Base-by-base conservation (phyloP, 1,284 basidiomycete genomes). In the Ceratobasidium sp. region DNA sequence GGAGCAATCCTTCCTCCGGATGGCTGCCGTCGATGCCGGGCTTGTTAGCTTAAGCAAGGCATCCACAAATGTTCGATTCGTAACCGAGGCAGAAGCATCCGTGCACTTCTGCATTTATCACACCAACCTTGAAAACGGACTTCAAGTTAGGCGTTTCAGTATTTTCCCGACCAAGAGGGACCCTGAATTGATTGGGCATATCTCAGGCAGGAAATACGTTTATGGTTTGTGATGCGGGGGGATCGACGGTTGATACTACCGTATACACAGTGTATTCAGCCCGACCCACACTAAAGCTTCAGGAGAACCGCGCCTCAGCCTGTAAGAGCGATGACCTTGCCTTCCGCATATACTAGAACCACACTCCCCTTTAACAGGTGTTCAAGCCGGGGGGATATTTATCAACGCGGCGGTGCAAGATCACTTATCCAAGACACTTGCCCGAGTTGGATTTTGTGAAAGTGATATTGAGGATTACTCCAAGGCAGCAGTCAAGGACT, bases 241-340 rank as follows among this genome's bases (percentile, higher is more conserved):
- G 70, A 3, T 73, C 72, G 13, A 73, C 71, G 2, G 70, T 72
- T 33, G 72, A 73, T 46, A 71, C 66, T 4, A 68, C 70, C 0
- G n/a, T 71, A 1, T 73, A 73, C 52, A 29, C 42, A n/a, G 70
- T 70, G 29, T 58, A 47, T 2, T 4, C n/a, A 6, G 16, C 49
- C 8, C 9, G 25, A 1, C 70, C 71, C 16, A 41, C n/a, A 2
- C 46, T 73, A 7, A 53, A 44, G 11, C 54, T 73, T 0, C 41
- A 68, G 33, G 70, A 73, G 25, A 29, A n/a, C 2, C 25, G 54
- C 1, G 69, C 52, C 1, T 59, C 66, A 11, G 54, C 66, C 4
- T 68, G 66, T 57, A 19, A 25, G 66, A 50, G 21, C 4, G 9
- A 11, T 25, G 14, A 6, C 21, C 16, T 6, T 16, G 16, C 4